These are phyloP conservation scores for Nannizziopsis barbatae DNA, from an alignment of 2,329 filamentous ascomycete species.

Conservation along the genomic window DNA sequence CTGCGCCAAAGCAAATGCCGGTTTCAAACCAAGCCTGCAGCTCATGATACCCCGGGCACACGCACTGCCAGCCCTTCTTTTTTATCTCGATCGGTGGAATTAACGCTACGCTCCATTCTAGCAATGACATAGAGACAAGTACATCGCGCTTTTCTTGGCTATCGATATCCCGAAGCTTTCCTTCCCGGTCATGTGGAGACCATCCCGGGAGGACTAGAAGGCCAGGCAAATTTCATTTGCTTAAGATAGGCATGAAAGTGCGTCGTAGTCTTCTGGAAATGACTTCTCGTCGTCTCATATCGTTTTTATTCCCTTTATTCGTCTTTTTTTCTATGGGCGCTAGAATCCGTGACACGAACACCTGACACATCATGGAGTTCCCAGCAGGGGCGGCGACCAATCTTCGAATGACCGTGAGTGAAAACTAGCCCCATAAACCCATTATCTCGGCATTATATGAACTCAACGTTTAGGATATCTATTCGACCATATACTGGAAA, in stretches of 20 bases:
- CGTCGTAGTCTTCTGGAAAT: constrained; percentile 5
- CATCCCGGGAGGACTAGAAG: neutral
- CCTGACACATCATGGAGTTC: constrained; percentile 31
- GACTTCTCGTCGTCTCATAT: constrained; percentile 5
- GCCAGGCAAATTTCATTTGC: neutral
- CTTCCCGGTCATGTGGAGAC: constrained; percentile 4
- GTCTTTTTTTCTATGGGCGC: constrained; percentile 8
- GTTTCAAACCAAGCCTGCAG: neutral
- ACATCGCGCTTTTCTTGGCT: neutral
- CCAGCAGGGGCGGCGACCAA: constrained; percentile 34
- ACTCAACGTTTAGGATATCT: constrained; percentile 27
- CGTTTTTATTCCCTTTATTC: constrained; percentile 1
- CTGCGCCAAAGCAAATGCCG: neutral
- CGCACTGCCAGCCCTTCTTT: too few species aligned
- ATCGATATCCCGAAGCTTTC: neutral
- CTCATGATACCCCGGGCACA: constrained; percentile 2
- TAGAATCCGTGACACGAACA: constrained; percentile 4
- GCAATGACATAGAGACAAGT: neutral
- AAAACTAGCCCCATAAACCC: neutral
- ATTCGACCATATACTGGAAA: constrained; percentile 35
- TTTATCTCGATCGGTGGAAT: too few species aligned
- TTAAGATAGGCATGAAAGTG: constrained; percentile 7
- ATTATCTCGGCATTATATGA: neutral
- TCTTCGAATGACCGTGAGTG: constrained; percentile 33
- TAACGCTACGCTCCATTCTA: neutral